Evolutionary conservation across 352 stramenopile species (phyloP).

Genomic region (Phytophthora multivora): DNA sequence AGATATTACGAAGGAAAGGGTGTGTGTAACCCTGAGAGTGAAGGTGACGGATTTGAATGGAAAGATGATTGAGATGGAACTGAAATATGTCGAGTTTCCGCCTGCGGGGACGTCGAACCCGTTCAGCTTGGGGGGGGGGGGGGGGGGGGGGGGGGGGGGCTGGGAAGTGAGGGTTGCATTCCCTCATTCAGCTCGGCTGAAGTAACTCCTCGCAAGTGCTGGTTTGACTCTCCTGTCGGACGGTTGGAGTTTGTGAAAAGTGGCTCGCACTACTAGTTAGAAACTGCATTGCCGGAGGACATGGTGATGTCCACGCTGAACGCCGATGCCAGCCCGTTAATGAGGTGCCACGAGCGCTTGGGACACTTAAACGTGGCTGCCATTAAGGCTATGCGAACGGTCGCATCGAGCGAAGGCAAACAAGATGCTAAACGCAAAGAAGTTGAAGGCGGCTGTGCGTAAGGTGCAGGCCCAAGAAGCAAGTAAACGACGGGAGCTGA

Average conservation of each 20-base stretch:
- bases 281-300: neutral
- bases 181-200: neutral
- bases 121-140: no score
- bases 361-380: neutral
- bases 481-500: no score
- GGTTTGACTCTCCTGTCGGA: neutral
- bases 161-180: neutral
- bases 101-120: neutral
- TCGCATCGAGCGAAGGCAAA: no score
- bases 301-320: neutral
- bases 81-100: neutral
- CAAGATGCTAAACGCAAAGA: no score
- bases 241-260: neutral
- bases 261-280: neutral
- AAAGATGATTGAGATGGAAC: no score
- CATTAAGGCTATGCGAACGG: neutral
- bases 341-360: neutral
- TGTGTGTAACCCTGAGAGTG: neutral
- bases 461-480: no score
- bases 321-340: neutral
- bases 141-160: no score
- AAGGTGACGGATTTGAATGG: no score
- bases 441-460: no score
- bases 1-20: neutral
- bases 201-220: neutral